A percentile compares a stretch with the other conserved stretches of the same genome.
phyloP scores from a whole-genome alignment of 208 protist species.

The Acanthamoeba royreba region DNA sequence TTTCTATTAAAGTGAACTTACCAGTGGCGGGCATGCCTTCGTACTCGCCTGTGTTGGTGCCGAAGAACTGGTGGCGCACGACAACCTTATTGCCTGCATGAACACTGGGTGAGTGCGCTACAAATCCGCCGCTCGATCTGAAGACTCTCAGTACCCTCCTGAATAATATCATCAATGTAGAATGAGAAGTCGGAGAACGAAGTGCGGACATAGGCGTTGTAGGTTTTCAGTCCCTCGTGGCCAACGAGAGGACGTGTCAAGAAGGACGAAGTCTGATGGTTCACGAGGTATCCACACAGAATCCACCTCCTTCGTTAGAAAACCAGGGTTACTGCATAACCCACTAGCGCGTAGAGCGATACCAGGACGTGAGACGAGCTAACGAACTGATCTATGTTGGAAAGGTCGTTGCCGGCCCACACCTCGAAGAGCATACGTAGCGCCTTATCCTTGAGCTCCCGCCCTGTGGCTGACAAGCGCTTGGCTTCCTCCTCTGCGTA shows the following conservation, averaged over 20 bases:
- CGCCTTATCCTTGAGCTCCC: conserved; percentile 21
- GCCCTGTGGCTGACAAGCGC: not conserved
- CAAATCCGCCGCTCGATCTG: not conserved
- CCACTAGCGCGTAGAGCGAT: not conserved
- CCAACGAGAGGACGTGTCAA: not conserved
- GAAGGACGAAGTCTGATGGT: not conserved
- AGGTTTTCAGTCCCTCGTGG: not conserved
- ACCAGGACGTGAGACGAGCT: not conserved
- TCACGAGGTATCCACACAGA: not conserved
- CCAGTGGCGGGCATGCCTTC: conserved; percentile 6
- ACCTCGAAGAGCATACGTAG: conserved; percentile 25
- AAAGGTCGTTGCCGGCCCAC: conserved; percentile 33
- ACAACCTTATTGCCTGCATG: conserved; percentile 5
- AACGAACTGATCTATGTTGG: not conserved
- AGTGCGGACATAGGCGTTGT: not conserved
- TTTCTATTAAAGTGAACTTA: not conserved
- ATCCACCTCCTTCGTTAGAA: not conserved
- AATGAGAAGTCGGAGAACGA: conserved; percentile 1
- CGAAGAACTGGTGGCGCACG: conserved; percentile 23
- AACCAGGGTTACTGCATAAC: not conserved
- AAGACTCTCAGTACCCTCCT: not conserved
- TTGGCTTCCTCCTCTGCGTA: not conserved
- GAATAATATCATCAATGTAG: not conserved
- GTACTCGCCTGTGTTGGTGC: conserved; percentile 8
- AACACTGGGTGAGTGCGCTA: too few species aligned